phyloP scores from a whole-genome alignment of 768 basidiomycete genomes.

The Rhodotorula kratochvilovae region DNA sequence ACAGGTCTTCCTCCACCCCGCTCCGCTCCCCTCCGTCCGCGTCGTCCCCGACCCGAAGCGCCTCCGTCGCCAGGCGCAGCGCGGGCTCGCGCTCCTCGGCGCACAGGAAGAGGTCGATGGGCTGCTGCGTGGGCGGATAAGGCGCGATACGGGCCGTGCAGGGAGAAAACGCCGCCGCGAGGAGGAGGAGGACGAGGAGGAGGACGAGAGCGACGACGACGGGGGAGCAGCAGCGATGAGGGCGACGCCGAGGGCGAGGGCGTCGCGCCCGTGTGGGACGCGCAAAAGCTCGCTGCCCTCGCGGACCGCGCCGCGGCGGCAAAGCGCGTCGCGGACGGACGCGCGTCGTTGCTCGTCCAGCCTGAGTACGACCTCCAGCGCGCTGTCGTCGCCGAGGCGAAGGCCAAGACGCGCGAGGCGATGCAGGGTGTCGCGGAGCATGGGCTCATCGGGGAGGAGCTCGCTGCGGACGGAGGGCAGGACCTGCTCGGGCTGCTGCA shows the following conservation, averaged over 20 bases:
- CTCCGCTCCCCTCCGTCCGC: background rate
- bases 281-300: background rate
- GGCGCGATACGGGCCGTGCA: fast-evolving
- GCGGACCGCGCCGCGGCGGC: too few species aligned
- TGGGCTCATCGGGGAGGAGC: background rate
- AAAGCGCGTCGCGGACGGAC: background rate
- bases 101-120: background rate
- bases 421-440: background rate
- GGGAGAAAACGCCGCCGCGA: background rate
- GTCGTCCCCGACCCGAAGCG: background rate
- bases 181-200: background rate
- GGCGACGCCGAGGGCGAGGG: background rate
- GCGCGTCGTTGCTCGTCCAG: background rate
- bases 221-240: background rate
- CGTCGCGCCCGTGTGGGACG: background rate
- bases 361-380: background rate
- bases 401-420: background rate
- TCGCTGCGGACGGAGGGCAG: background rate
- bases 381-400: background rate
- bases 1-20: background rate
- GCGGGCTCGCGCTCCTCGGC: background rate
- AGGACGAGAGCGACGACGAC: background rate
- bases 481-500: background rate
- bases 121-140: background rate
- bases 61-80: background rate